Base-by-base conservation (phyloP, 176 grass and related monocot genomes). In the Eragrostis nindensis region DNA sequence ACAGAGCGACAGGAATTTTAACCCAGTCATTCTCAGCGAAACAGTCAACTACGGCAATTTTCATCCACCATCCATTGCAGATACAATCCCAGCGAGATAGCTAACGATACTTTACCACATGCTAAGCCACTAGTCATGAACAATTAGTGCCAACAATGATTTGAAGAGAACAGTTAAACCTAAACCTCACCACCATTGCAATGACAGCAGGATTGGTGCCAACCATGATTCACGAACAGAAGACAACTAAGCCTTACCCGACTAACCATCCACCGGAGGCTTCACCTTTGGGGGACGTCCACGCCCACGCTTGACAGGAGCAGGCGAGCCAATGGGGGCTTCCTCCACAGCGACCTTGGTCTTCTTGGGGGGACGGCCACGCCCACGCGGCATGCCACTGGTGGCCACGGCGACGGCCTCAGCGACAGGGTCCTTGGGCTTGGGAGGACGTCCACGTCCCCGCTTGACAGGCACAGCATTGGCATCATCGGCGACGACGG, bases 281-380 rank as follows among this genome's bases (percentile, higher is more conserved):
- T 76, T 88, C 46, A 73, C 85, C 85, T 97, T 97, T 46, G 89
- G 85, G 3, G 94, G 94, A 38, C 91, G 74, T 13, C 94, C 94
- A 7, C 94, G 85, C 11, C 92, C 94, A 5, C 88, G 90, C 85
- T 97, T 97, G 6, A 65, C 84, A 68, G 81, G 8, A 29, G 71
- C 54, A 1, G 84, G 39, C 5, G 62, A 57, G 19, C 55, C 61
- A 67, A 13, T 69, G 5, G 71, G 60, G 1, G 62, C 8, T 12
- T 36, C 68, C 11, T 36, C 68, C 11, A 21, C 7, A 5, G 6
- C 18, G 45, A 86, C 66, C 74, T 83, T 86, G 75, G 85, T 71
- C 72, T 90, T 94, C 85, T 93, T 97, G 3, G 80, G 79, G 0
- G 90, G 93, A 8, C 87, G 85, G 16, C 92, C 92, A 14, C 80